Percentiles rank a stretch among this genome's conserved stretches.
phyloP scores from a whole-genome alignment of 768 basidiomycete species.

The Megacollybia marginata region DNA sequence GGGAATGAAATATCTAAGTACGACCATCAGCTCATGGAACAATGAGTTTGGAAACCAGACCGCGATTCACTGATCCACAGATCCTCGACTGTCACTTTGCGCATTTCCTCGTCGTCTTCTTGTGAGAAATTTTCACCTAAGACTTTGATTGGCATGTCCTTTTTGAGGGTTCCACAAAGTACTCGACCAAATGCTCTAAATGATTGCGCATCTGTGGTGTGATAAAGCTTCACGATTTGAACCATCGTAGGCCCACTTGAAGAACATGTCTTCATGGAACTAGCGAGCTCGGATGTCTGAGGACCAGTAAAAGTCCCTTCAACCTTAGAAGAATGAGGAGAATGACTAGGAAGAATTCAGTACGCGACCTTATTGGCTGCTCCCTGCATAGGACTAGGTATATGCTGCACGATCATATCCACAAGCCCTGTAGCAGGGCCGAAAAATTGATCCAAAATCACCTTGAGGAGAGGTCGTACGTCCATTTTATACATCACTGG shows the following conservation, averaged over 20 bases:
- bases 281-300: constrained; percentile 70
- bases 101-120: constrained; percentile 99
- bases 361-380: constrained; percentile 49
- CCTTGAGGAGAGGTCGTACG: constrained; percentile 88
- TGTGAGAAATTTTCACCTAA: constrained; percentile 96
- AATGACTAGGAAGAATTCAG: background rate
- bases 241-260: constrained; percentile 86
- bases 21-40: background rate
- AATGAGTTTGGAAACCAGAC: constrained; percentile 32
- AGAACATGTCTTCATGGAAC: constrained; percentile 77
- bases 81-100: constrained; percentile 73
- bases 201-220: constrained; percentile 92
- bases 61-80: constrained; percentile 89
- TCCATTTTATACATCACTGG: constrained; percentile 99
- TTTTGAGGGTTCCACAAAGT: constrained; percentile 82
- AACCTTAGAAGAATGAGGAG: constrained; percentile 34
- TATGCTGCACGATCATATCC: constrained; percentile 85
- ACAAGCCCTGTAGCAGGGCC: constrained; percentile 84
- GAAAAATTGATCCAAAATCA: constrained; percentile 93
- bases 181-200: constrained; percentile 96
- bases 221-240: constrained; percentile 90
- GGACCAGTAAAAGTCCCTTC: constrained; percentile 86
- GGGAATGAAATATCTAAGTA: constrained; percentile 78
- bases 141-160: constrained; percentile 87
- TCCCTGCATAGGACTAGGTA: constrained; percentile 71